A percentile compares a stretch with the other conserved stretches of the same genome.
These are phyloP conservation scores for Spathaspora passalidarum DNA, from an alignment of 805 yeast species.

Conservation along the genomic window DNA sequence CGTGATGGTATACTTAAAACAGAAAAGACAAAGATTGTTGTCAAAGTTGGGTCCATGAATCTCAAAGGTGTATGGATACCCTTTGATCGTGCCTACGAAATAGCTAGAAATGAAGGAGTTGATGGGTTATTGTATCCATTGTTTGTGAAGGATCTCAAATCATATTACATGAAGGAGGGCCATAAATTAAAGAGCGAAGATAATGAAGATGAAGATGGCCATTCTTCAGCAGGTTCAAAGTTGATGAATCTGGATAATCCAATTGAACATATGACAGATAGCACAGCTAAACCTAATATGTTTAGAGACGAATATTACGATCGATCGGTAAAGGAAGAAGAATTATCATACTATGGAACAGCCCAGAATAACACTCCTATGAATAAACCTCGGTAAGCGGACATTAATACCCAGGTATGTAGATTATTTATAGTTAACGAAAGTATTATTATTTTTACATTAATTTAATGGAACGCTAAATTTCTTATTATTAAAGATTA, in stretches of 20 bases:
- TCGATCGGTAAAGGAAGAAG: neutral
- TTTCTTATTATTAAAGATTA: neutral
- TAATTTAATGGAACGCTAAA: neutral
- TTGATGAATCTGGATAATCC: neutral
- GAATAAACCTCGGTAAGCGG: neutral
- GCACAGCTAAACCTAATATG: neutral
- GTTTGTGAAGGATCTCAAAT: conserved; percentile 29
- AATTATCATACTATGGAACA: neutral
- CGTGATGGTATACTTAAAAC: conserved; percentile 38
- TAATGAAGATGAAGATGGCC: conserved; percentile 3
- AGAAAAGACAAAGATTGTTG: conserved; percentile 28
- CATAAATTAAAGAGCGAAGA: conserved; percentile 18
- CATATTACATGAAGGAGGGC: conserved; percentile 24
- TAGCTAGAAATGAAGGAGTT: conserved; percentile 40
- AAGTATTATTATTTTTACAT: neutral
- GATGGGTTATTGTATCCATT: conserved; percentile 30
- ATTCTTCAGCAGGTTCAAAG: neutral
- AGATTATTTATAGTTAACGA: neutral
- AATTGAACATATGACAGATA: neutral
- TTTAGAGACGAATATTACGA: neutral
- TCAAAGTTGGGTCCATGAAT: conserved; percentile 37
- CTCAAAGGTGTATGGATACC: conserved; percentile 44
- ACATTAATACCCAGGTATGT: neutral
- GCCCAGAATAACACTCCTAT: neutral
- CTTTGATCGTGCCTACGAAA: conserved; percentile 35